Evolutionary conservation across 2,329 filamentous ascomycete genomes (phyloP).

Genomic region (Aspergillus puulaauensis): DNA sequence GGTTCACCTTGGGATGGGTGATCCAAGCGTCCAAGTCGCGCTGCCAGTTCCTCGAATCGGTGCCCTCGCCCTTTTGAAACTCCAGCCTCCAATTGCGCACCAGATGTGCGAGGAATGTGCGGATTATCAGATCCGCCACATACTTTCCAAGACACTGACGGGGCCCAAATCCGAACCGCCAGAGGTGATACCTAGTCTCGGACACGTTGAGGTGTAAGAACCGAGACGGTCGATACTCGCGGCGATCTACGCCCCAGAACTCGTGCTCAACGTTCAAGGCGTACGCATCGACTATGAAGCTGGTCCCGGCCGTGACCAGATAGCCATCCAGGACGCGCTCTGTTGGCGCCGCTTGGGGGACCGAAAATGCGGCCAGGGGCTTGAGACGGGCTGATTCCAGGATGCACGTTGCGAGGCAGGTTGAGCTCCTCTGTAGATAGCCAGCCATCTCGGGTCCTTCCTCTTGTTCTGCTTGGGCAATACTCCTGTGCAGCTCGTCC

Average conservation of each 20-base stretch:
- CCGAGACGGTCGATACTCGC: constrained; percentile 34
- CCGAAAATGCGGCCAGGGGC: constrained; percentile 43
- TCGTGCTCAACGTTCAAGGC: constrained; percentile 43
- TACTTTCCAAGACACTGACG: constrained; percentile 46
- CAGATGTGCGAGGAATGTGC: not conserved
- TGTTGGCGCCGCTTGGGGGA: constrained; percentile 42
- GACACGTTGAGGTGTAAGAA: constrained; percentile 9
- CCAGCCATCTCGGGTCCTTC: not conserved
- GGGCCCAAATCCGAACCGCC: constrained; percentile 50
- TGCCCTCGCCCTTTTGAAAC: too few species aligned
- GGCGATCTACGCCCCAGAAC: constrained; percentile 41
- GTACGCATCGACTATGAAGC: constrained; percentile 46
- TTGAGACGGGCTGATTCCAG: constrained; percentile 41
- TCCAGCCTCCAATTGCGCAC: too few species aligned
- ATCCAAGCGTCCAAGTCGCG: too few species aligned
- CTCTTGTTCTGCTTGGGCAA: not conserved
- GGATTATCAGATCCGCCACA: constrained; percentile 40
- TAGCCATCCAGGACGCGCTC: constrained; percentile 35
- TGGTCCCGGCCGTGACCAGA: constrained; percentile 37
- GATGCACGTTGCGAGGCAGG: constrained; percentile 36
- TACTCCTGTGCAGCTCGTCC: constrained; percentile 27
- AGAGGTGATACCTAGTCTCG: constrained; percentile 37
- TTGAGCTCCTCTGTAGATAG: constrained; percentile 26
- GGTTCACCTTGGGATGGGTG: too few species aligned
- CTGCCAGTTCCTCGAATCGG: too few species aligned